Evolutionary conservation across 176 grass and related monocot genomes (phyloP).

Genomic region (Tuctoria greenei): DNA sequence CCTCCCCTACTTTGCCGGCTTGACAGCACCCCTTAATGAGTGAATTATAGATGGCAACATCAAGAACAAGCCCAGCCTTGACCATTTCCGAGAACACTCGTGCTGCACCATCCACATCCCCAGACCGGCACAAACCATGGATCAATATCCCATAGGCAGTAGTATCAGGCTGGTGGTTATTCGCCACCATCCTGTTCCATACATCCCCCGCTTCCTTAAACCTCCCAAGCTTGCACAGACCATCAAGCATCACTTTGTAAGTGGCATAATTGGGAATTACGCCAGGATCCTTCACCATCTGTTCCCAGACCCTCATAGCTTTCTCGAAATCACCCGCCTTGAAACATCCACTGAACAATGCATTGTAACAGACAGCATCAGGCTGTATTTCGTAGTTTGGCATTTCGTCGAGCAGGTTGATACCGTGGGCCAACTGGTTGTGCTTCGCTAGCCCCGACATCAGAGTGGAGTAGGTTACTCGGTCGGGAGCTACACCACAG

Average conservation of each 20-base stretch:
- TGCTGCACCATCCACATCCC: constrained; percentile 62
- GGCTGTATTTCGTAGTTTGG: constrained; percentile 43
- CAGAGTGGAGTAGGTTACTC: constrained; percentile 79
- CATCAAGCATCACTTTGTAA: constrained; percentile 85
- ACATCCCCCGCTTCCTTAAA: constrained; percentile 62
- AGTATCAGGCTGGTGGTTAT: constrained; percentile 57
- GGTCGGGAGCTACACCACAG: constrained; percentile 52
- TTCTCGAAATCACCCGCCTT: constrained; percentile 48
- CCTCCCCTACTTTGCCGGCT: constrained; percentile 42
- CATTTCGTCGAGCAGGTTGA: constrained; percentile 92
- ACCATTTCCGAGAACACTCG: constrained; percentile 73
- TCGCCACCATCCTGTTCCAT: constrained; percentile 77
- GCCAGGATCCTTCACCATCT: constrained; percentile 48
- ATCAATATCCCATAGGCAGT: constrained; percentile 77
- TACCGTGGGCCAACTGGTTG: constrained; percentile 33
- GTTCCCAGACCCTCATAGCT: constrained; percentile 77
- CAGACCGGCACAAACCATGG: constrained; percentile 66
- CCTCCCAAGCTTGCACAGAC: constrained; percentile 70
- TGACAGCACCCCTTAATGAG: constrained; percentile 74
- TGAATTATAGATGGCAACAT: constrained; percentile 67
- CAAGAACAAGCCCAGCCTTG: constrained; percentile 64
- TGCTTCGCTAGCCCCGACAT: constrained; percentile 58
- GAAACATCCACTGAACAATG: constrained; percentile 63
- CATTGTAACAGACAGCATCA: constrained; percentile 78
- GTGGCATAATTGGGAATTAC: constrained; percentile 60